Evolutionary conservation across 306 rosid species (phyloP).

Genomic region (Benincasa hispida): DNA sequence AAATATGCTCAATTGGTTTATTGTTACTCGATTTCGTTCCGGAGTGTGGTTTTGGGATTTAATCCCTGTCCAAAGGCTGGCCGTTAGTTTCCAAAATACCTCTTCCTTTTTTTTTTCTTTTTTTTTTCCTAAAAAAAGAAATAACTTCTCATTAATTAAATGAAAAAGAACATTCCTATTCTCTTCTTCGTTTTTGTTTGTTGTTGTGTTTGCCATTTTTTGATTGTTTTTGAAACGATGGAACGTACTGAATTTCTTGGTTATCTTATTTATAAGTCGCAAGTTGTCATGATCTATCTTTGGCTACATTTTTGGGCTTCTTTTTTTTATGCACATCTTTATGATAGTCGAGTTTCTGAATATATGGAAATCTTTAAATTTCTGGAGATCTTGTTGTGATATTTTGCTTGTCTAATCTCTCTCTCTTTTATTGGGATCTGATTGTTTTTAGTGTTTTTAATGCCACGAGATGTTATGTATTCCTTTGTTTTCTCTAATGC

Average conservation of each 20-base stretch:
- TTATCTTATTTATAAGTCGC: background rate
- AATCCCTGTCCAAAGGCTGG: background rate
- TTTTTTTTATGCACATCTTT: background rate
- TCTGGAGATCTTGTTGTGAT: background rate
- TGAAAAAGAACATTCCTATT: too few species aligned
- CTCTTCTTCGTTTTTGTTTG: background rate
- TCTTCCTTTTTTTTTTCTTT: too few species aligned
- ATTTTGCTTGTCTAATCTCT: background rate
- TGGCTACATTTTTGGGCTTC: background rate
- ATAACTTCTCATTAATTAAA: too few species aligned
- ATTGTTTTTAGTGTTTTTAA: background rate
- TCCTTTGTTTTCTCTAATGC: background rate
- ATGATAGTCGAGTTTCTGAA: background rate
- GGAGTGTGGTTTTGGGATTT: background rate
- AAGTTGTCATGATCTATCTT: background rate
- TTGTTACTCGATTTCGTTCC: too few species aligned
- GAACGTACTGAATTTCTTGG: background rate
- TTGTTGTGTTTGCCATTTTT: background rate
- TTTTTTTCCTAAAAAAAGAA: too few species aligned
- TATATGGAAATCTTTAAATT: background rate
- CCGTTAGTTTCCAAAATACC: constrained; percentile 1
- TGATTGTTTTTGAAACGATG: background rate
- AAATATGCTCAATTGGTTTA: too few species aligned
- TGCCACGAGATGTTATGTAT: background rate
- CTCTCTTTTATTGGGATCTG: background rate